Conservation (phyloP, 495 filamentous ascomycete species). For the Bombardia bombarda region DNA sequence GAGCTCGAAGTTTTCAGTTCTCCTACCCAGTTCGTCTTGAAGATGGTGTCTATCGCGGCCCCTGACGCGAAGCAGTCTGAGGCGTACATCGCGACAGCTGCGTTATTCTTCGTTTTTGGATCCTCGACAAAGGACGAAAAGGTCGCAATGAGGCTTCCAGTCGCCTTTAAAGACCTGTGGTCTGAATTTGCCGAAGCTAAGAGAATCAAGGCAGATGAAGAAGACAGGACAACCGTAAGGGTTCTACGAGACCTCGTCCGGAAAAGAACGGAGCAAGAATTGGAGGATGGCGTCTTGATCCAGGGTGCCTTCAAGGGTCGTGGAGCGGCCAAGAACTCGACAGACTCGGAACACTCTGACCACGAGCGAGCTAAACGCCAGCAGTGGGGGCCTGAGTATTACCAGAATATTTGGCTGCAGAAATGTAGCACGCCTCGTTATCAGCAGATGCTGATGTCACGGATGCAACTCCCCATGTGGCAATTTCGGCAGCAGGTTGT, state of each 20-base stretch:
- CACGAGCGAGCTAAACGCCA: conserved; percentile 27
- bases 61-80: conserved; percentile 76
- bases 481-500: conserved; percentile 70
- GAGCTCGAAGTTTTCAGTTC: conserved; percentile 37
- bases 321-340: conserved; percentile 36
- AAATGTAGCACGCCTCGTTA: conserved; percentile 55
- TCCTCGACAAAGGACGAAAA: conserved; percentile 78
- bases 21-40: conserved; percentile 42
- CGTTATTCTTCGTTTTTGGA: conserved; percentile 71
- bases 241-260: conserved; percentile 54
- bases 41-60: conserved; percentile 70
- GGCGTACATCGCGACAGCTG: conserved; percentile 72
- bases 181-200: conserved; percentile 62
- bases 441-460: conserved; percentile 50
- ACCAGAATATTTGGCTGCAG: conserved; percentile 60
- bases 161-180: conserved; percentile 80
- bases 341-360: conserved; percentile 36
- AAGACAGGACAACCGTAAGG: conserved; percentile 57
- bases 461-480: conserved; percentile 84
- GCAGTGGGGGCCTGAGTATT: conserved; percentile 27
- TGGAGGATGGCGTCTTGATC: conserved; percentile 68
- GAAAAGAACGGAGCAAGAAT: conserved; percentile 45
- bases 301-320: conserved; percentile 63
- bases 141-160: conserved; percentile 66
- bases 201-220: conserved; percentile 57